phyloP scores from a whole-genome alignment of 345 rosid genomes.

The Arabis alpina region DNA sequence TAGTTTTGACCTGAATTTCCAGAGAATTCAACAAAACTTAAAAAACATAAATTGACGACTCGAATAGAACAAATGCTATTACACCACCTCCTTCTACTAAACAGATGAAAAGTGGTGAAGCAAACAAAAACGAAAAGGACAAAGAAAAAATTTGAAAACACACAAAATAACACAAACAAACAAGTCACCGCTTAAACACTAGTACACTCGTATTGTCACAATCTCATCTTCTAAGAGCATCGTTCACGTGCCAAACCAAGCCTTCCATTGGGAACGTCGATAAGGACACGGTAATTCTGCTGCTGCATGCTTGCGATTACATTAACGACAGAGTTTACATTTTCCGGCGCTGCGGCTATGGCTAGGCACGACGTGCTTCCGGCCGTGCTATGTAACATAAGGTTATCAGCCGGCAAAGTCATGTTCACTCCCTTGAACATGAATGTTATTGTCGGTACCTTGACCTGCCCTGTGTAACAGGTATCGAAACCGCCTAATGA shows the following conservation, averaged over 20 bases:
- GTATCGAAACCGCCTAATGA: constrained; percentile 93
- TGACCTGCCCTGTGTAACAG: constrained; percentile 65
- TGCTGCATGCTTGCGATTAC: constrained; percentile 97
- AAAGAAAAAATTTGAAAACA: constrained; percentile 28
- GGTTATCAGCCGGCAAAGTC: constrained; percentile 73
- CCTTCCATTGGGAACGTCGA: constrained; percentile 80
- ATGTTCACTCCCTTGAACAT: constrained; percentile 89
- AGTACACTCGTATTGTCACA: constrained; percentile 39
- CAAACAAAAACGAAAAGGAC: constrained; percentile 21
- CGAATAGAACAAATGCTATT: constrained; percentile 30
- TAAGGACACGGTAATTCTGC: constrained; percentile 78
- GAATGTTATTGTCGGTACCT: constrained; percentile 72
- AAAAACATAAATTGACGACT: constrained; percentile 10
- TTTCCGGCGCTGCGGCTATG: constrained; percentile 77
- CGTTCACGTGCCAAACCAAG: constrained; percentile 80
- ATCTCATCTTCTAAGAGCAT: constrained; percentile 54
- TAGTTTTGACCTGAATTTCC: constrained; percentile 16
- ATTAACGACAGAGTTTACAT: constrained; percentile 83
- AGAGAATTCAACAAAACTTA: constrained; percentile 18
- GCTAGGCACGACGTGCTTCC: constrained; percentile 80
- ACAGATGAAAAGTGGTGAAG: constrained; percentile 26
- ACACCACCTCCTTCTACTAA: constrained; percentile 23
- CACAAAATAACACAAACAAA: constrained; percentile 36
- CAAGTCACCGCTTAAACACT: constrained; percentile 36
- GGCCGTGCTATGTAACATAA: constrained; percentile 82